phyloP scores from a whole-genome alignment of 768 basidiomycete genomes.

The Rhizopogon vesiculosus region DNA sequence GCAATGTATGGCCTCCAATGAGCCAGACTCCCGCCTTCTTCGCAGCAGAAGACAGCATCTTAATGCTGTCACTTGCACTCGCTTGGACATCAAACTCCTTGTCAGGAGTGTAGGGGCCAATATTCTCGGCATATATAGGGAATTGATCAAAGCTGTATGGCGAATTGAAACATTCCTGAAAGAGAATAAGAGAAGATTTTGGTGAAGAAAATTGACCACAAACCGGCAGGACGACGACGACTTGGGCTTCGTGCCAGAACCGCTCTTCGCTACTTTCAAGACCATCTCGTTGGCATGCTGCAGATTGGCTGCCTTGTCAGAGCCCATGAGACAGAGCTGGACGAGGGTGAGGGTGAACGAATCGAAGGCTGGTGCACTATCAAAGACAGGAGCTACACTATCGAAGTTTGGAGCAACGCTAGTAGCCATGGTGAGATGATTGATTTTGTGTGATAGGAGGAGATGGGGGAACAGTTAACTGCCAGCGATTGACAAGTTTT shows the following conservation, averaged over 20 bases:
- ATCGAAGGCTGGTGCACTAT: constrained; percentile 39
- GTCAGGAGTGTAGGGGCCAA: constrained; percentile 51
- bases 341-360: constrained; percentile 85
- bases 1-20: constrained; percentile 69
- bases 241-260: constrained; percentile 51
- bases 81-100: constrained; percentile 50
- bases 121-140: constrained; percentile 77
- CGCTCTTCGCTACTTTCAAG: constrained; percentile 51
- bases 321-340: constrained; percentile 58
- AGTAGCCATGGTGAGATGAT: constrained; percentile 18
- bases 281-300: constrained; percentile 80
- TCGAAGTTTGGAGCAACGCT: constrained; percentile 5
- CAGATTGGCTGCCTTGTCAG: constrained; percentile 76
- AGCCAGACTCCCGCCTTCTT: constrained; percentile 80
- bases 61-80: constrained; percentile 70
- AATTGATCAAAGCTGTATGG: constrained; percentile 81
- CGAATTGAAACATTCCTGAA: constrained; percentile 84
- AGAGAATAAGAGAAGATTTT: constrained; percentile 1
- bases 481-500: too few species aligned
- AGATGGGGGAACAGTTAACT: not conserved
- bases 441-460: not conserved
- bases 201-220: constrained; percentile 16
- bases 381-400: too few species aligned
- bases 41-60: constrained; percentile 76
- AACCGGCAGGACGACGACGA: constrained; percentile 84